These are phyloP conservation scores for Raphanus hybrid DNA, from an alignment of 441 rosid genomes.

Conservation along the genomic window DNA sequence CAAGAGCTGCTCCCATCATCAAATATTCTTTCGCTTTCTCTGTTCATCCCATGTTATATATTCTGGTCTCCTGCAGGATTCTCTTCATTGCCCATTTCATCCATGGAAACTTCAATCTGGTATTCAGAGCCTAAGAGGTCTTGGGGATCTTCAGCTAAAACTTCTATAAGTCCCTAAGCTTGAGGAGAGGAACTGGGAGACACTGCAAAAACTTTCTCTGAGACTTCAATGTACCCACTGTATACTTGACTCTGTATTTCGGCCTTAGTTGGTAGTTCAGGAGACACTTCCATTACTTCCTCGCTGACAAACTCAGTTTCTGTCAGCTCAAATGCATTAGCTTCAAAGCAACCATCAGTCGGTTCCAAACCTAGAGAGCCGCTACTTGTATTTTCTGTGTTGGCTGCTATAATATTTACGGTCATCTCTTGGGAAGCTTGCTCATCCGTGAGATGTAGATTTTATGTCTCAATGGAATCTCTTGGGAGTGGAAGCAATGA, in stretches of 20 bases:
- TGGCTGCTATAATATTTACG: conserved; percentile 17
- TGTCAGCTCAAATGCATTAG: conserved; percentile 21
- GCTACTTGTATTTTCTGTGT: conserved; percentile 13
- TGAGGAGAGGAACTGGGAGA: conserved; percentile 19
- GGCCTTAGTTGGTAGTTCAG: background rate
- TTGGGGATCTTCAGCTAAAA: conserved; percentile 10
- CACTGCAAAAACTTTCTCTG: background rate
- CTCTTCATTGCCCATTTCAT: conserved; percentile 13
- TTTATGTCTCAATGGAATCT: conserved; percentile 36
- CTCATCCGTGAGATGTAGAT: conserved; percentile 33
- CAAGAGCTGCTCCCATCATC: conserved; percentile 39
- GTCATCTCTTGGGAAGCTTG: conserved; percentile 31
- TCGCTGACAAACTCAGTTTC: conserved; percentile 10
- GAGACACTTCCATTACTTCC: background rate
- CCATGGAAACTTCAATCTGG: conserved; percentile 19
- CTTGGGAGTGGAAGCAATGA: conserved; percentile 36
- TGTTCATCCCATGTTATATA: conserved; percentile 13
- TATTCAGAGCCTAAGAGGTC: conserved; percentile 9
- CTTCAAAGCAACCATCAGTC: conserved; percentile 21
- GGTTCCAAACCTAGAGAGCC: conserved; percentile 9
- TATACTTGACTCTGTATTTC: background rate
- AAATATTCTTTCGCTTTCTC: conserved; percentile 13
- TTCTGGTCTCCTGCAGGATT: conserved; percentile 35
- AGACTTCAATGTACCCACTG: conserved; percentile 23
- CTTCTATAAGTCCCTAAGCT: conserved; percentile 14